Conservation (phyloP, 2,329 filamentous ascomycete species). For the Alternaria alternata region DNA sequence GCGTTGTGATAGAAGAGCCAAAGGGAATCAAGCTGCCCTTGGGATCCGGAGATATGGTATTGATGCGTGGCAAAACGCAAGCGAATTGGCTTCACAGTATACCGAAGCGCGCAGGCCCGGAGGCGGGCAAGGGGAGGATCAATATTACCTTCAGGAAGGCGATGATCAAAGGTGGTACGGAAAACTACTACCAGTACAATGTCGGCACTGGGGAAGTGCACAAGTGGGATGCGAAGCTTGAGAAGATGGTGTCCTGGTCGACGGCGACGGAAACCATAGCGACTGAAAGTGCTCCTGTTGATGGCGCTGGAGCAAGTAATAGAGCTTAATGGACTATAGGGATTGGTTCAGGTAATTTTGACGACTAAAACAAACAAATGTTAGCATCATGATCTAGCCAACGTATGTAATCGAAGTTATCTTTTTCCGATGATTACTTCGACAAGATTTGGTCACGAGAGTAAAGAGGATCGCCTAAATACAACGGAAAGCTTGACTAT, state of each 20-base stretch:
- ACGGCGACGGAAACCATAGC: neutral
- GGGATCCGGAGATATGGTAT: conserved; percentile 76
- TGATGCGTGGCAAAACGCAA: conserved; percentile 81
- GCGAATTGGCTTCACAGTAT: conserved; percentile 77
- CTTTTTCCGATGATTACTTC: neutral
- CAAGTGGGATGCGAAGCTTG: conserved; percentile 67
- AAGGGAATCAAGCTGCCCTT: conserved; percentile 63
- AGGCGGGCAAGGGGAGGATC: conserved; percentile 67
- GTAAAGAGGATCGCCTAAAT: neutral
- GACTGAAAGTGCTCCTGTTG: neutral
- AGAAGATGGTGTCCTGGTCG: conserved; percentile 60
- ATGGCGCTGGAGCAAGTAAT: neutral
- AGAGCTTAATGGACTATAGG: neutral
- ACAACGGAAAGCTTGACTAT: neutral
- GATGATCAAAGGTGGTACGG: conserved; percentile 74
- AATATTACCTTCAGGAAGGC: conserved; percentile 82
- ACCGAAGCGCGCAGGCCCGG: conserved; percentile 73
- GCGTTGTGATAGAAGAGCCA: conserved; percentile 44
- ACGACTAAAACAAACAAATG: neutral
- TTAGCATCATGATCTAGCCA: neutral
- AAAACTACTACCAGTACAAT: conserved; percentile 88
- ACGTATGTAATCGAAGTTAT: neutral
- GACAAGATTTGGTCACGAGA: neutral
- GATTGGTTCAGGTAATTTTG: neutral
- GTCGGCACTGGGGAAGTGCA: conserved; percentile 74